Evolutionary conservation across 345 rosid species (phyloP), one percentile per base, ranked within the genome.

Genomic region (Gossypium thurberi): DNA sequence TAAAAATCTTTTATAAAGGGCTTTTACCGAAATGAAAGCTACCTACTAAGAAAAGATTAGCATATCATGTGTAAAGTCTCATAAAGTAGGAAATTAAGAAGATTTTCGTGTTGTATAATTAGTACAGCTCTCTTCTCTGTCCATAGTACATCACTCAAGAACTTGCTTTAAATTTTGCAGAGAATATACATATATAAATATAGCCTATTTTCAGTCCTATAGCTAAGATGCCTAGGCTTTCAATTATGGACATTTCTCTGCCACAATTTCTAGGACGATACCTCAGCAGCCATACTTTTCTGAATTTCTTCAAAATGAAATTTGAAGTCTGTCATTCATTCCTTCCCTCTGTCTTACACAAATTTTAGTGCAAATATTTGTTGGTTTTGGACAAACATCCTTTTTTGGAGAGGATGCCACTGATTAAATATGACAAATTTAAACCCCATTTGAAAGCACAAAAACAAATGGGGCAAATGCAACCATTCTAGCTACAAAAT

Each of bases 1-100:
- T 0, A 33, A 28, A 23, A 23, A 23, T 23, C 23, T 21, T 21
- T 21, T 3, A 28, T 28, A 0, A 28, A 28, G 33, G 33, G 33
- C 37, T 33, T 33, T 33, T 33, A 33, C 40, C 0, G 1, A 33
- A 51, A 13, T 73, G 66, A 83, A 76, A 84, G 79, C 78, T 74
- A 80, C 79, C 70, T 59, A 55, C 52, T 33, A 33, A 40, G 18
- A 15, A 66, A 51, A 69, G 65, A 69, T 63, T 74, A 74, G 78
- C 65, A 18, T 53, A 53, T n/a, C 2, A n/a, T 55, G 11, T 60
- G 25, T 18, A 8, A 53, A 53, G 20, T 18, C 58, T 53, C 21
- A 53, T 17, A 18, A 53, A n/a, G 11, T 51, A 51, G 20, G 18
- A 51, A 18, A 51, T 51, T 53, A 6, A 53, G 25, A 21, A 2